Evolutionary conservation across 441 rosid genomes (phyloP).

Genomic region (Daphne laureola): DNA sequence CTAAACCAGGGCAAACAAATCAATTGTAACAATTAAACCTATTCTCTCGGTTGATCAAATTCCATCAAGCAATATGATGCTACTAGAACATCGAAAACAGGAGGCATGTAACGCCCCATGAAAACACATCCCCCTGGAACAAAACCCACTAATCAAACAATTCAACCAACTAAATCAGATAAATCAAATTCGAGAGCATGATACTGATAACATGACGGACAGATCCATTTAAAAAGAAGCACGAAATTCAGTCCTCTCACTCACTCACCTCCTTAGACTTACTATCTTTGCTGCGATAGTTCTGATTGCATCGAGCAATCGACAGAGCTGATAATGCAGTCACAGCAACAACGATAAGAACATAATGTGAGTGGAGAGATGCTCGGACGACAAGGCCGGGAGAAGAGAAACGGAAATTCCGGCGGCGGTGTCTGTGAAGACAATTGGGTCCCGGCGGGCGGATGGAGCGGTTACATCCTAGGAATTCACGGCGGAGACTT

Average conservation of each 20-base stretch:
- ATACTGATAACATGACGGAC: too few species aligned
- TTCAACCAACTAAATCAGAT: too few species aligned
- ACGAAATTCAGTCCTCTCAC: constrained; percentile 11
- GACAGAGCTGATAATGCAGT: constrained; percentile 54
- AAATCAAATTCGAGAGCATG: too few species aligned
- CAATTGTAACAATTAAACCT: too few species aligned
- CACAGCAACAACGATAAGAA: constrained; percentile 48
- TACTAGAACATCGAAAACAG: too few species aligned
- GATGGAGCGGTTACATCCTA: constrained; percentile 40
- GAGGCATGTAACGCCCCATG: too few species aligned
- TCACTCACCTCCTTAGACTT: constrained; percentile 9
- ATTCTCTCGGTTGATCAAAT: too few species aligned
- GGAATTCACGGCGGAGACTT: constrained; percentile 32
- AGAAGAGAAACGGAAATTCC: constrained; percentile 21
- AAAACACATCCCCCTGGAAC: too few species aligned
- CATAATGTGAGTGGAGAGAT: constrained; percentile 38
- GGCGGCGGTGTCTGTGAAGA: constrained; percentile 23
- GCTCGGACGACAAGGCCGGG: constrained; percentile 37
- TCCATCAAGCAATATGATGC: too few species aligned
- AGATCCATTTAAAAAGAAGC: not conserved
- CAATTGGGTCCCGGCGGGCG: constrained; percentile 34
- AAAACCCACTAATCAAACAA: too few species aligned
- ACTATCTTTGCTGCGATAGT: constrained; percentile 12
- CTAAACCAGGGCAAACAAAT: too few species aligned
- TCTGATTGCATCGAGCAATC: constrained; percentile 37